Conservation (phyloP, 169 alveolate species). For the Plasmodium cynomolgi region DNA sequence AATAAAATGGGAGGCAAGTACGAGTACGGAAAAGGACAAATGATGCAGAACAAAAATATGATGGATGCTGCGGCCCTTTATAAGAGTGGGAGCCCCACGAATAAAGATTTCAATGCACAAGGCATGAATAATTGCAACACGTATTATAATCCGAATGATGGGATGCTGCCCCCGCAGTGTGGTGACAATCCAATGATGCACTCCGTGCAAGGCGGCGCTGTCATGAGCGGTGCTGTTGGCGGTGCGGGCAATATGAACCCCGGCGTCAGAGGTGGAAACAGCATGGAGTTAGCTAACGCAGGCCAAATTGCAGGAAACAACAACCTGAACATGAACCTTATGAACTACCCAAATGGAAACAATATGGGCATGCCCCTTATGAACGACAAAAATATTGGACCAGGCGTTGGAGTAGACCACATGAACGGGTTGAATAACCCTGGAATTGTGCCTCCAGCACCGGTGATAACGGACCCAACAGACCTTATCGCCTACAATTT, state of each 20-base stretch:
- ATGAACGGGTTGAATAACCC: slow-evolving; percentile 4
- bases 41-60: slow-evolving; percentile 4
- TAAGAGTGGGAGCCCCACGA: background rate
- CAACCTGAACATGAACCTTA: background rate
- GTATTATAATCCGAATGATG: slow-evolving; percentile 2
- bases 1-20: background rate
- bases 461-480: slow-evolving; percentile 31
- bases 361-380: background rate
- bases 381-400: slow-evolving; percentile 9
- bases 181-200: slow-evolving; percentile 27
- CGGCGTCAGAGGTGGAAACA: background rate
- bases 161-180: background rate
- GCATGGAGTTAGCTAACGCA: background rate
- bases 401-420: background rate
- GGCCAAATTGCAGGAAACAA: background rate
- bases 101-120: background rate
- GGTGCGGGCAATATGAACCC: background rate
- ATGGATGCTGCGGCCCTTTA: background rate
- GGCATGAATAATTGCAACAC: slow-evolving; percentile 15
- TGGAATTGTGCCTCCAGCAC: background rate
- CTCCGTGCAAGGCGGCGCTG: background rate
- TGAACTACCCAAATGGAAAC: slow-evolving; percentile 28
- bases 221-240: background rate
- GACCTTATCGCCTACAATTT: slow-evolving; percentile 45
- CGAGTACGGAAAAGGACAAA: background rate